Conservation (phyloP, 177 flowering plant species). For the Vitis hybrid region DNA sequence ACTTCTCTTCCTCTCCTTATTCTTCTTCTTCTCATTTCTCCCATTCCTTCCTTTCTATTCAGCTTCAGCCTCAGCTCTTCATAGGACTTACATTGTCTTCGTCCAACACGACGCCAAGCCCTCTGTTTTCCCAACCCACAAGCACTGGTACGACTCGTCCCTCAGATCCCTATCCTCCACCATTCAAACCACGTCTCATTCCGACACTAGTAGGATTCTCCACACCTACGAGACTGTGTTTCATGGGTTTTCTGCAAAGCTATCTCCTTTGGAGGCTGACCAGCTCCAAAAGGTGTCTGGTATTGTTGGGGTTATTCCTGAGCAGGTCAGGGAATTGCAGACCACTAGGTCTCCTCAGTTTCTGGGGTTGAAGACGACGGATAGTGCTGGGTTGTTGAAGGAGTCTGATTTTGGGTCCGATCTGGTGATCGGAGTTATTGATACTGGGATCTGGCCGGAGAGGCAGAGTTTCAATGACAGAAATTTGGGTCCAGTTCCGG, state of each 20-base stretch:
- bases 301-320: conserved; percentile 65
- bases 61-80: conserved; percentile 8
- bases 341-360: conserved; percentile 93
- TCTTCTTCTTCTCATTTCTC: conserved; percentile 8
- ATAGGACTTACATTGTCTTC: conserved; percentile 58
- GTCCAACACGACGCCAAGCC: conserved; percentile 73
- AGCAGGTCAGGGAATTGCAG: conserved; percentile 62
- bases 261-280: conserved; percentile 42
- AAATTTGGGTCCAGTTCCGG: conserved; percentile 57
- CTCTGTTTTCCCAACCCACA: conserved; percentile 73
- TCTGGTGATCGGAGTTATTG: conserved; percentile 83
- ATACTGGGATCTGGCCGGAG: conserved; percentile 97
- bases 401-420: conserved; percentile 92
- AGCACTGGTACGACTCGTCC: conserved; percentile 77
- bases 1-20: conserved; percentile 1
- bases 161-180: conserved; percentile 40
- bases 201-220: conserved; percentile 24
- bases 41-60: conserved; percentile 11
- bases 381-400: conserved; percentile 60
- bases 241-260: conserved; percentile 77
- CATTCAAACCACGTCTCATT: neutral
- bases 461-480: conserved; percentile 69
- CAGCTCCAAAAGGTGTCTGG: conserved; percentile 36
- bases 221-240: conserved; percentile 71
- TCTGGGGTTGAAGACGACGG: conserved; percentile 58